Evolutionary conservation across 1,284 basidiomycete species (phyloP), one percentile per base, ranked within the genome.

Genomic region (Amylostereum chailletii): DNA sequence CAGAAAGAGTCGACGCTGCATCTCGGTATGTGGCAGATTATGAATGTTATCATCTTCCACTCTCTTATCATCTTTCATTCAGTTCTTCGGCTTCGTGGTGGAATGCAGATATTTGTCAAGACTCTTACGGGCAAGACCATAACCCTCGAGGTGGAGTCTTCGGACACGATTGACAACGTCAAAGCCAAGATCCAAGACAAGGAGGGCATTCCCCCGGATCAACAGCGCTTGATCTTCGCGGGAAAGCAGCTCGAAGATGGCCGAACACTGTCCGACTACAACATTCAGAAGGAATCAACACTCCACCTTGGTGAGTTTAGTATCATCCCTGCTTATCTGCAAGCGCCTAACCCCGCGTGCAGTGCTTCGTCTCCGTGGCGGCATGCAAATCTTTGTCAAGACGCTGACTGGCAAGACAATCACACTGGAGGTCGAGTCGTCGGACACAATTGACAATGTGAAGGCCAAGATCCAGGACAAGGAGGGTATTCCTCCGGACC

Each of bases 101-200:
- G 90, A 30, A 90, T 90, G 88, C 87, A 90, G 61, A 90, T 90
- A 60, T 90, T 91, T 61, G 89, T 92, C 53, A 92, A 91, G 72
- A 86, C 83, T 51, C 72, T 94, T 51, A 94, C 92, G 11, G 92
- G 93, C 45, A 95, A 94, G 81, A 94, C 91, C 9, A 94, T 95
- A 68, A 94, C 91, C n/a, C 74, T 93, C 33, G 90, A 94, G 69
- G 90, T 94, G 7, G 90, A 93, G 70, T 91, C 88, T 0, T 89
- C 84, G 0, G 89, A 93, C 71, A 92, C 90, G 29, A 91, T 93
- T 58, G 90, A 92, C 70, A 91, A 90, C 54, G 86, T 90, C 53
- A 88, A 89, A 69, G 77, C 83, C 51, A 88, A 88, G 76, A 89
- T 90, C 51, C 86, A 89, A 64, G 85, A 88, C 64, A 87, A 87